Evolutionary conservation across 2,329 filamentous ascomycete species (phyloP).

Genomic region (Ophiostoma piceae): DNA sequence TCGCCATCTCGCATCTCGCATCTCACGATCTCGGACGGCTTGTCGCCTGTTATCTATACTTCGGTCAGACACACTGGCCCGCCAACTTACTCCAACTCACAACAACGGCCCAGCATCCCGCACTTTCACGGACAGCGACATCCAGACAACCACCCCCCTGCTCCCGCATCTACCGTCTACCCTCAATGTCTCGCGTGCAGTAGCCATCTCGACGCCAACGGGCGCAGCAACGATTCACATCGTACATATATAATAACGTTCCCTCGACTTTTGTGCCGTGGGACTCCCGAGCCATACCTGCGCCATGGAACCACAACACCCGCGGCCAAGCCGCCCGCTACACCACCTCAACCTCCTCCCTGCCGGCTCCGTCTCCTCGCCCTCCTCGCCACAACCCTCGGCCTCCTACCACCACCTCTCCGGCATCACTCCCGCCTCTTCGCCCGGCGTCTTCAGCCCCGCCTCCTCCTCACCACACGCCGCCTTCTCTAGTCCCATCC

Average conservation of each 20-base stretch:
- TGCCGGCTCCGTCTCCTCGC: conserved; percentile 24
- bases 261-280: conserved; percentile 19
- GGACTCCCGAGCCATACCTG: conserved; percentile 25
- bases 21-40: background rate
- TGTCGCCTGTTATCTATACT: background rate
- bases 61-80: too few species aligned
- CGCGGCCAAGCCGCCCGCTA: conserved; percentile 30
- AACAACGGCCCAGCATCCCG: background rate
- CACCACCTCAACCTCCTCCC: conserved; percentile 36
- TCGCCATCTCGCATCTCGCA: background rate
- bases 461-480: conserved; percentile 37
- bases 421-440: conserved; percentile 54
- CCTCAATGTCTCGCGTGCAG: conserved; percentile 22
- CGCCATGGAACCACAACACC: conserved; percentile 31
- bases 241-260: background rate
- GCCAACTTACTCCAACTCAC: background rate
- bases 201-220: conserved; percentile 20
- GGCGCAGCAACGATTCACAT: conserved; percentile 19
- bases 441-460: conserved; percentile 58
- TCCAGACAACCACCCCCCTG: background rate
- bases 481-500: conserved; percentile 40
- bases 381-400: conserved; percentile 41
- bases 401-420: conserved; percentile 24
- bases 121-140: background rate
- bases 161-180: conserved; percentile 13